These are phyloP conservation scores for Fusarium sambucinum DNA, from an alignment of 2,329 filamentous ascomycete genomes.

Conservation along the genomic window DNA sequence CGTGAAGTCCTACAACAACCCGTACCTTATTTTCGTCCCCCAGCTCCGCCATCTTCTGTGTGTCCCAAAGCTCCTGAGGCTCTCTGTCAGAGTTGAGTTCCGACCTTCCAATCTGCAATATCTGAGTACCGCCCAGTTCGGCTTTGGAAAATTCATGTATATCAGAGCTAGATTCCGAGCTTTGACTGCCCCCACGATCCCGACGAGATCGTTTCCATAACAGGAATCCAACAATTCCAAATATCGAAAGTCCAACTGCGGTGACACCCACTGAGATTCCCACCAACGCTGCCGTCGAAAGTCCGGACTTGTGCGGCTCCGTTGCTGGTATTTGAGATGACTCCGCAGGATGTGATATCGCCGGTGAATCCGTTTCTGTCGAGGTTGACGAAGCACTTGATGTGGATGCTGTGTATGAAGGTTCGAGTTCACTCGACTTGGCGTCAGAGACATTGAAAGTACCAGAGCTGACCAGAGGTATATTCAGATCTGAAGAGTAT, in stretches of 20 bases:
- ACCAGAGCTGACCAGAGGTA: not conserved
- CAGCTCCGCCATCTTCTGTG: constrained; percentile 2
- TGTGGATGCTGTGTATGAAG: not conserved
- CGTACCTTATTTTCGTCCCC: constrained; percentile 13
- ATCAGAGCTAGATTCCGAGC: not conserved
- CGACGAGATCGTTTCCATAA: not conserved
- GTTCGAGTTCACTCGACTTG: not conserved
- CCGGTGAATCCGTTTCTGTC: accelerated
- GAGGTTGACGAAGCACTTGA: not conserved
- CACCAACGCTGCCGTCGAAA: not conserved
- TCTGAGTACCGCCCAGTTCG: not conserved
- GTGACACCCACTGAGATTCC: constrained; percentile 17
- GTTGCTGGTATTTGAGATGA: not conserved
- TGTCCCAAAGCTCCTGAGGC: constrained; percentile 12
- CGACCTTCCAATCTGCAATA: constrained; percentile 8
- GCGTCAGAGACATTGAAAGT: constrained; percentile 3
- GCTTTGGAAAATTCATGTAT: not conserved
- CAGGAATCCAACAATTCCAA: not conserved
- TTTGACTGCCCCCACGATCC: not conserved
- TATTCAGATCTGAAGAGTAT: not conserved
- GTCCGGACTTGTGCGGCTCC: accelerated
- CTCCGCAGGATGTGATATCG: not conserved
- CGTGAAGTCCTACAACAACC: constrained; percentile 5
- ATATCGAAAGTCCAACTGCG: not conserved
- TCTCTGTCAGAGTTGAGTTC: not conserved